phyloP scores from a whole-genome alignment of 1,284 basidiomycete species.

The Lignosus rhinocerotis region DNA sequence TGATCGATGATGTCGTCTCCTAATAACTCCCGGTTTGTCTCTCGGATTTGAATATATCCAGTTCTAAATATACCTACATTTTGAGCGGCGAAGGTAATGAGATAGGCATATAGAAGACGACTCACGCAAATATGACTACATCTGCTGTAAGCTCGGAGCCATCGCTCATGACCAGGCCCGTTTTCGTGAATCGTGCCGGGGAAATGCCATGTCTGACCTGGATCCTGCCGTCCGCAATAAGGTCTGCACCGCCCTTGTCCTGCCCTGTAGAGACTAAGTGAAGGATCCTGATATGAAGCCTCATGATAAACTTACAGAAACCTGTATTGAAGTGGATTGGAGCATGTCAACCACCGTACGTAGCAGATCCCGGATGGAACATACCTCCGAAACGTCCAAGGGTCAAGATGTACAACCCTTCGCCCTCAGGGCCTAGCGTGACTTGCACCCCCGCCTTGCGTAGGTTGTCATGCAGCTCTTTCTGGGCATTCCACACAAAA shows the following conservation, averaged over 20 bases:
- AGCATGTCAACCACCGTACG: background rate
- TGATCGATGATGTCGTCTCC: slow-evolving; percentile 48
- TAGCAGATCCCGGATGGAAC: slow-evolving; percentile 8
- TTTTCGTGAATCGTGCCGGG: slow-evolving; percentile 51
- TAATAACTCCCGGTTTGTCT: slow-evolving; percentile 44
- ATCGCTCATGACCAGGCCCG: slow-evolving; percentile 61
- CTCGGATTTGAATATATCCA: slow-evolving; percentile 38
- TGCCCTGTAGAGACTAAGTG: slow-evolving; percentile 19
- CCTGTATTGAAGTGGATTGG: background rate
- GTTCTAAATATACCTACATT: slow-evolving; percentile 26
- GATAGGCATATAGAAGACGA: slow-evolving; percentile 37
- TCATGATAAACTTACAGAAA: slow-evolving; percentile 18
- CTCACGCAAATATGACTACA: slow-evolving; percentile 61
- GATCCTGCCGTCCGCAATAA: slow-evolving; percentile 68
- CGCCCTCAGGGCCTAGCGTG: slow-evolving; percentile 55
- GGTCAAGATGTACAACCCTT: slow-evolving; percentile 47
- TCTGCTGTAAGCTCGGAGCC: slow-evolving; percentile 64
- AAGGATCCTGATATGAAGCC: background rate
- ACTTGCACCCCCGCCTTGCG: slow-evolving; percentile 57
- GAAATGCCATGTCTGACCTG: slow-evolving; percentile 67
- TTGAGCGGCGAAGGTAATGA: background rate
- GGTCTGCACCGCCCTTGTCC: slow-evolving; percentile 43
- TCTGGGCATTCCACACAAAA: slow-evolving; percentile 32
- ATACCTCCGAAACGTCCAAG: slow-evolving; percentile 40
- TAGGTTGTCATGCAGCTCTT: slow-evolving; percentile 56